These are phyloP conservation scores for Fusarium incarnatum DNA, from an alignment of 2,329 filamentous ascomycete species.

Conservation along the genomic window DNA sequence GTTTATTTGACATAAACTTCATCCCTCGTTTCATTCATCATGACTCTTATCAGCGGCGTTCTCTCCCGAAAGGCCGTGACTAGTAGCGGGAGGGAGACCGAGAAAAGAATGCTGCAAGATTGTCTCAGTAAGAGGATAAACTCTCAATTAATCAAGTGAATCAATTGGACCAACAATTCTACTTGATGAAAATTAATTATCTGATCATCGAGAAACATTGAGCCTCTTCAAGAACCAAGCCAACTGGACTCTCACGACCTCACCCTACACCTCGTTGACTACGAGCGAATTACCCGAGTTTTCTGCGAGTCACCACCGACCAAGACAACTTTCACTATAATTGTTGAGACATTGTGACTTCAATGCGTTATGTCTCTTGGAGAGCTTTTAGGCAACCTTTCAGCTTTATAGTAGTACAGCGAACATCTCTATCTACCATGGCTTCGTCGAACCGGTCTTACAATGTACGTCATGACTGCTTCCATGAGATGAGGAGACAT, in stretches of 20 bases:
- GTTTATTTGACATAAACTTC: background rate
- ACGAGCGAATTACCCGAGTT: conserved; percentile 45
- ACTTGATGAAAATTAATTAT: background rate
- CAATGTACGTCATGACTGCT: conserved; percentile 44
- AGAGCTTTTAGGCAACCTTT: conserved; percentile 42
- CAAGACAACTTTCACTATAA: conserved; percentile 16
- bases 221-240: background rate
- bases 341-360: conserved; percentile 12
- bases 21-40: background rate
- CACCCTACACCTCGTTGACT: background rate
- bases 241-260: background rate
- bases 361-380: conserved; percentile 52
- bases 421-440: conserved; percentile 44
- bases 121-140: conserved; percentile 6
- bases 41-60: conserved; percentile 16
- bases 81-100: conserved; percentile 30
- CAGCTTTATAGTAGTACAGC: conserved; percentile 30
- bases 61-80: conserved; percentile 23
- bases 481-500: background rate
- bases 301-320: conserved; percentile 37
- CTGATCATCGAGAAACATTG: background rate
- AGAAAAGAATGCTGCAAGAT: conserved; percentile 10
- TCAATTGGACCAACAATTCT: background rate
- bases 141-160: background rate
- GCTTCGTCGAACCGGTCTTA: conserved; percentile 49